Evolutionary conservation across 345 rosid genomes (phyloP), one percentile per base, ranked within the genome.

Genomic region (Geranium rotundifolium): DNA sequence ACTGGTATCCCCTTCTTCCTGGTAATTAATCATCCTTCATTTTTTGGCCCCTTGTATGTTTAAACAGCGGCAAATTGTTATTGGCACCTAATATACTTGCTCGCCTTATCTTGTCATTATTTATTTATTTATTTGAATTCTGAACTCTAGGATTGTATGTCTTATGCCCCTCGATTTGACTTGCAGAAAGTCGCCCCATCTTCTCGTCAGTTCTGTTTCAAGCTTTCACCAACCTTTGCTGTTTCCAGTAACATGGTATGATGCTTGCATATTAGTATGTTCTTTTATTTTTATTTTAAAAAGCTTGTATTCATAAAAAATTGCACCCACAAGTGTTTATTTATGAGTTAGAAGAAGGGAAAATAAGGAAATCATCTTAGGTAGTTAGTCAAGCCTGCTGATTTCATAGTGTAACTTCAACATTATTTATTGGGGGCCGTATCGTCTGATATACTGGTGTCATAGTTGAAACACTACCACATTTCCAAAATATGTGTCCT

Each of bases 1-100:
- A 84, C 84, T 81, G 96, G 98, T 89, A 87, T 77, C 78, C 68
- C 79, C 88, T 81, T 79, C 79, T 76, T 79, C 88, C 87, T 82
- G 87, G 86, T 88, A 85, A 82, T 80, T 73, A 19, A 79, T 82
- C 77, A 63, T 76, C 66, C 77, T 75, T 73, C 6, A 54, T 57
- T 29, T 50, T 8, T 46, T 58, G 50, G 13, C 20, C 30, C 30
- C 30, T 30, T 34, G 3, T 34, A 5, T 8, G 41, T 34, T 34
- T 34, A 5, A 34, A 34, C 10, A 34, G 0, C 3, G 41, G 7
- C 17, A 57, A 57, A 19, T 19, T 57, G 27, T 57, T 15, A 12
- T 13, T 57, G 13, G 23, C 59, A 14, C 52, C 3, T 46, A 46
- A 46, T 9, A 1, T 9, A 46, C 52, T 9, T 46, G 15, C 52